Base-by-base conservation (phyloP, 768 basidiomycete species). In the Hebeloma cylindrosporum region DNA sequence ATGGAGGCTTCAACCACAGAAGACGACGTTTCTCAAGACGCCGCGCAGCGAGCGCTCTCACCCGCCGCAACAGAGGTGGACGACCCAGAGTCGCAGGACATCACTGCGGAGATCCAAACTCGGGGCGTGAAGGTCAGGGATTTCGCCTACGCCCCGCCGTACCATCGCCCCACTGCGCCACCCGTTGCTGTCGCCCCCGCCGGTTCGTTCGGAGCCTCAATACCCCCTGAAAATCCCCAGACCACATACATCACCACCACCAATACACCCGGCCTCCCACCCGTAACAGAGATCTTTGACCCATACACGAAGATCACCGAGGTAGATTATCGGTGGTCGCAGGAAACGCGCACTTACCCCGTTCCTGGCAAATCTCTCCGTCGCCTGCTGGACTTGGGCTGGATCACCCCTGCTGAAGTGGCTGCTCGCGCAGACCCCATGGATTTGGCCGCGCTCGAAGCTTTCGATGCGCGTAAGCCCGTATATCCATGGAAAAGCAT, bases 311-410 rank as follows among this genome's bases (percentile, higher is more conserved):
- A 54, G 7, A 54, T 75, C 5, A 55, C 63, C 3, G 72, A 75
- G 41, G 65, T 64, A 39, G 74, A 75, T 20, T 72, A 64, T 43
- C 64, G 68, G 1, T 61, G 72, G 41, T 29, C 56, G 2, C 62
- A 65, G 22, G 14, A 41, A 1, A 57, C 59, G 0, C 65, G 69
- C 22, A 57, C 45, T 1, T 43, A 56, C 11, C 63, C 74, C 2
- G 60, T 77, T 10, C 31, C 57, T 2, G 74, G 72, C 6, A 69
- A 66, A 35, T 63, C 60, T 2, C 51, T 73, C 7, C 62, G 69
- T 0, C 63, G 72, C 4, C 57, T 77, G 1, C 45, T 75, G 11
- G 60, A 64, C 16, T 47, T 73, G 9, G 61, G 63, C 6, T 77
- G 75, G 73, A 48, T 75, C 3, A 59, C 57, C 7, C 36, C 50